phyloP scores from a whole-genome alignment of 75 land plant genomes.

The Pinus albicaulis region DNA sequence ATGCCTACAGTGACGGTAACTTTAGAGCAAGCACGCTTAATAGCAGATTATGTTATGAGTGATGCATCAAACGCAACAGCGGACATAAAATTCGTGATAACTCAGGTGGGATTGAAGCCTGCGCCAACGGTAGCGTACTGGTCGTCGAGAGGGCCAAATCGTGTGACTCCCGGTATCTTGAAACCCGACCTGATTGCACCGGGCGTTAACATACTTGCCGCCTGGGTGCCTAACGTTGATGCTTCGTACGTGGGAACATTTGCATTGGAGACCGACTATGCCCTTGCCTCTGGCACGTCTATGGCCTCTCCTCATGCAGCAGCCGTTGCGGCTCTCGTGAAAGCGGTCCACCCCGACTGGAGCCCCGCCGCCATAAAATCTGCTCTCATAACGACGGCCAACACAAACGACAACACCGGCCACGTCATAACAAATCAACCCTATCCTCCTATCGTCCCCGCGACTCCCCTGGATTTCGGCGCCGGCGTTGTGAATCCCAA shows the following conservation, averaged over 20 bases:
- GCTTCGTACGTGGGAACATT: not conserved
- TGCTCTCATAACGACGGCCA: conserved; percentile 18
- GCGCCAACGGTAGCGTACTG: conserved; percentile 30
- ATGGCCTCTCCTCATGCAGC: conserved; percentile 12
- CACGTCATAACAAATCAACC: not conserved
- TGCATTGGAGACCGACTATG: too few species aligned
- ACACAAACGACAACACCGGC: too few species aligned
- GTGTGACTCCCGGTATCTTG: conserved; percentile 14
- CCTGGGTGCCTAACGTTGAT: conserved; percentile 37
- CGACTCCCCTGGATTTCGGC: too few species aligned
- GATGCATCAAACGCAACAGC: conserved; percentile 8
- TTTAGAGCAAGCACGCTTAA: too few species aligned
- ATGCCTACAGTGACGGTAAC: too few species aligned
- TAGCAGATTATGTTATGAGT: too few species aligned
- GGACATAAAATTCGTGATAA: conserved; percentile 20
- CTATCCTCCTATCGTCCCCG: too few species aligned
- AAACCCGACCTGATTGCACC: conserved; percentile 49
- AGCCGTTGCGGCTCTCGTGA: conserved; percentile 8
- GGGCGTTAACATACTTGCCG: conserved; percentile 22
- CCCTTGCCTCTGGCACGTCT: conserved; percentile 8
- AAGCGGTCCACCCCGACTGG: conserved; percentile 14
- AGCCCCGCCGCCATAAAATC: conserved; percentile 29
- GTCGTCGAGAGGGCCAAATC: conserved; percentile 37
- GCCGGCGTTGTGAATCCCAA: too few species aligned
- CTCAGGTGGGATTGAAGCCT: conserved; percentile 20